phyloP scores from a whole-genome alignment of 148 eudicot species.

The Silene uniflora region DNA sequence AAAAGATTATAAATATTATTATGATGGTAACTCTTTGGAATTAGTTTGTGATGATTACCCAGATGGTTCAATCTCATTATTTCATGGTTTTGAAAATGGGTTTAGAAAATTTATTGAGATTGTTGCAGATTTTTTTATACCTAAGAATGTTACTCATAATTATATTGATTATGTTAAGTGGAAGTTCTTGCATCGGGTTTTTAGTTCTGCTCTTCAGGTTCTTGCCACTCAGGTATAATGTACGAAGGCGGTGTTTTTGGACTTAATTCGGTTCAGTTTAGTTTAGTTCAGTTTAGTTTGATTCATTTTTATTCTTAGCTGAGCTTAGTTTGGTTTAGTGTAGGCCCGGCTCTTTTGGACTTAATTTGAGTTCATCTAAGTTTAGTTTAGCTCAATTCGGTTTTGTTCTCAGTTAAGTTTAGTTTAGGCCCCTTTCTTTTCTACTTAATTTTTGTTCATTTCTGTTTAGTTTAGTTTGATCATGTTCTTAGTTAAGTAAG shows the following conservation, averaged over 20 bases:
- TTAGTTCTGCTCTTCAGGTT: constrained; percentile 92
- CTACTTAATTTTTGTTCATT: too few species aligned
- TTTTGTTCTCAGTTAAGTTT: too few species aligned
- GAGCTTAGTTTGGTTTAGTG: too few species aligned
- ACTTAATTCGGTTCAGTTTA: not conserved
- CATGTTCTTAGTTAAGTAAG: too few species aligned
- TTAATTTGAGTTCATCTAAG: too few species aligned
- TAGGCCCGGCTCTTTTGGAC: too few species aligned
- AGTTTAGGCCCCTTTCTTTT: too few species aligned
- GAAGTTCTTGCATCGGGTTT: constrained; percentile 89
- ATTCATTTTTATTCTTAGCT: too few species aligned
- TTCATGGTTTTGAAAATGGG: constrained; percentile 43
- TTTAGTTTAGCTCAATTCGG: too few species aligned
- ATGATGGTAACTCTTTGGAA: constrained; percentile 53
- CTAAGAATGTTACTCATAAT: constrained; percentile 56
- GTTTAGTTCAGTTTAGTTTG: too few species aligned
- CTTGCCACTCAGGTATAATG: constrained; percentile 89
- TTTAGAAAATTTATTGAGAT: constrained; percentile 33
- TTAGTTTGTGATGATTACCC: constrained; percentile 41
- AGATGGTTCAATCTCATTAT: constrained; percentile 11
- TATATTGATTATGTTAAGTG: constrained; percentile 84
- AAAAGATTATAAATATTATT: constrained; percentile 47
- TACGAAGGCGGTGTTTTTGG: too few species aligned
- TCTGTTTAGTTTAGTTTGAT: too few species aligned
- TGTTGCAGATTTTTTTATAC: constrained; percentile 62